These are phyloP conservation scores for Apiospora rasikravindrae DNA, from an alignment of 2,329 filamentous ascomycete genomes.

Conservation along the genomic window DNA sequence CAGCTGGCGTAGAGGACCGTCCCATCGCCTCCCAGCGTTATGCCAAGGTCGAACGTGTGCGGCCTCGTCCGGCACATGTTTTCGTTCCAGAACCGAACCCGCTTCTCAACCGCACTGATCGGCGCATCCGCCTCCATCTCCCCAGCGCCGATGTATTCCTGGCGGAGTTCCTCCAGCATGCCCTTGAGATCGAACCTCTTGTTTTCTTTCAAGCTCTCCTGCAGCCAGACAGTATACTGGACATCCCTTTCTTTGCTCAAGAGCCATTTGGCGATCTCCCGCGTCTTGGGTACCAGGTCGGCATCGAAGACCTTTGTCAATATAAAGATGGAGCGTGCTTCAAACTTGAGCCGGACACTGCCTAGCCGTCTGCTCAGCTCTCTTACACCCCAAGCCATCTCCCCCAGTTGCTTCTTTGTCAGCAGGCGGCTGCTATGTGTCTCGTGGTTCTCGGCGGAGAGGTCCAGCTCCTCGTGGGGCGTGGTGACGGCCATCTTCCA, in stretches of 20 bases:
- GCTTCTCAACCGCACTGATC: slow-evolving; percentile 45
- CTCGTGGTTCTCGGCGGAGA: slow-evolving; percentile 36
- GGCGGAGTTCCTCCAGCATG: slow-evolving; percentile 66
- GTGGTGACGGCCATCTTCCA: slow-evolving; percentile 58
- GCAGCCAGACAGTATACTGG: slow-evolving; percentile 80
- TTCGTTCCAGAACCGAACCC: slow-evolving; percentile 84
- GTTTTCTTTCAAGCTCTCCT: slow-evolving; percentile 74
- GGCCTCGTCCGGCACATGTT: slow-evolving; percentile 78
- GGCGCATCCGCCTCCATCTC: slow-evolving; percentile 41
- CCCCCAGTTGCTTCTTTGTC: slow-evolving; percentile 91
- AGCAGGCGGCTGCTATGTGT: slow-evolving; percentile 73
- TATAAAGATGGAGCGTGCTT: slow-evolving; percentile 83
- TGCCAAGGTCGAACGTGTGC: slow-evolving; percentile 90
- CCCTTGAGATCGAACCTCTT: slow-evolving; percentile 75
- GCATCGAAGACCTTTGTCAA: slow-evolving; percentile 92
- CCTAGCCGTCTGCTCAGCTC: slow-evolving; percentile 87
- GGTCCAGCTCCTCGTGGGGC: slow-evolving; percentile 47
- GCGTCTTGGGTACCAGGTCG: slow-evolving; percentile 76
- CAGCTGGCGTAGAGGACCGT: slow-evolving; percentile 96
- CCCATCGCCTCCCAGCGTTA: slow-evolving; percentile 93
- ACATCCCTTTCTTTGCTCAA: slow-evolving; percentile 71
- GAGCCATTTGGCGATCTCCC: slow-evolving; percentile 81
- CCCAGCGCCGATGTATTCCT: slow-evolving; percentile 46
- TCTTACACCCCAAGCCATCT: slow-evolving; percentile 96
- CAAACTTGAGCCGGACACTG: slow-evolving; percentile 80